Percentiles rank a stretch among this genome's conserved stretches.
Evolutionary conservation across 1,284 basidiomycete genomes (phyloP).

Genomic region (Anthracocystis panici-leucophaei): DNA sequence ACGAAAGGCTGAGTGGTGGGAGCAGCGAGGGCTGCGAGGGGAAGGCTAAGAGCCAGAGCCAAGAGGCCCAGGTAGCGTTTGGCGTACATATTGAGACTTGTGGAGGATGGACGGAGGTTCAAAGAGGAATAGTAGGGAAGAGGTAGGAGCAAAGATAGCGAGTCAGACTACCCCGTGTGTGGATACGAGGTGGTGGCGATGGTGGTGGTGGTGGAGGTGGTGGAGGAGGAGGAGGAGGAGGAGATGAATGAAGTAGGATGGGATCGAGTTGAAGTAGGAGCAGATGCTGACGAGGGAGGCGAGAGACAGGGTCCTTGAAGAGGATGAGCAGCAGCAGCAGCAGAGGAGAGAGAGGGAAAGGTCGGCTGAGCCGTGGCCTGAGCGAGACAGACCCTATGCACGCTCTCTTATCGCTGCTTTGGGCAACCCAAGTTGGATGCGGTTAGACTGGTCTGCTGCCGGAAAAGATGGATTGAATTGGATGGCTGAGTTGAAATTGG

Average conservation of each 20-base stretch:
- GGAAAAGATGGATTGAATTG: neutral
- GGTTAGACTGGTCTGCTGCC: constrained; percentile 26
- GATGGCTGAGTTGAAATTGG: constrained; percentile 26
- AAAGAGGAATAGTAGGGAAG: neutral
- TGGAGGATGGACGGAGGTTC: neutral
- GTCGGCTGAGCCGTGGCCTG: constrained; percentile 36
- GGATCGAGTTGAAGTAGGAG: constrained; percentile 27
- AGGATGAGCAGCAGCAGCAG: neutral
- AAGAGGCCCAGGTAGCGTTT: constrained; percentile 53
- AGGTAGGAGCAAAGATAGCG: constrained; percentile 10
- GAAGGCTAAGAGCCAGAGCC: constrained; percentile 51
- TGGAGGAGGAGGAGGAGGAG: constrained; percentile 16
- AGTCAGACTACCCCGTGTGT: constrained; percentile 19
- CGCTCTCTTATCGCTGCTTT: constrained; percentile 5
- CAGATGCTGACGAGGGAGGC: constrained; percentile 24
- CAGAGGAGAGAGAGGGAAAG: constrained; percentile 8
- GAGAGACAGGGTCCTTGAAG: constrained; percentile 5
- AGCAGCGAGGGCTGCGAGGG: constrained; percentile 47
- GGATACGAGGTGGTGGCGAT: constrained; percentile 11
- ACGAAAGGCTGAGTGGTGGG: constrained; percentile 54
- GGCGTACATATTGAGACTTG: constrained; percentile 41
- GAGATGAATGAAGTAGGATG: constrained; percentile 10
- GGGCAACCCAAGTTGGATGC: constrained; percentile 5
- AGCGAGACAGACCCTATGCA: constrained; percentile 11
- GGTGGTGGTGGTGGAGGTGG: constrained; percentile 22